Evolutionary conservation across 768 basidiomycete species (phyloP), one percentile per base, ranked within the genome.

Genomic region (Russula sp.): DNA sequence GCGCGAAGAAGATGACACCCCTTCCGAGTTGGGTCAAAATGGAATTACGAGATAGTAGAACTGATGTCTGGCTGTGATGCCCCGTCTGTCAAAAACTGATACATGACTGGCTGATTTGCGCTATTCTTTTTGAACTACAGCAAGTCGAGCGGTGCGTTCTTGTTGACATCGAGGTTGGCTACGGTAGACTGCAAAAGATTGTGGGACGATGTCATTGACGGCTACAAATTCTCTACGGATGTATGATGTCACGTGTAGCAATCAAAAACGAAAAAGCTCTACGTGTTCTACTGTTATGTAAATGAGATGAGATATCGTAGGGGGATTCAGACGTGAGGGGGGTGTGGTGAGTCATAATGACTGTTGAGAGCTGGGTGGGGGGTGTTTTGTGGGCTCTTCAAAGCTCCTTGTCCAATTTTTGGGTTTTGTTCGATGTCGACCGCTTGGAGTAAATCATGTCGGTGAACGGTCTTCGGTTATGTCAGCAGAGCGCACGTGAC

Each of bases 111-210:
- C 10, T 11, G 36, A 36, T 36, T n/a, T n/a, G n/a, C n/a, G n/a
- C 11, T 36, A 13, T 36, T 36, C 13, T 36, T 13, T 36, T 44
- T 14, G 42, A 9, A 22, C 32, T 3, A 63, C 70, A 88, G 90
- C 71, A 94, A 93, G 79, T 69, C 93, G 71, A 91, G 90, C 66
- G 90, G 91, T 0, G 84, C 88, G 5, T 92, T 93, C 73, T 75
- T 94, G 65, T 79, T 94, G 1, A 90, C 91, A 8, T 83, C 89
- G 24, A 81, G 89, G 58, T 76, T 98, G 26, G 92, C 91, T 10
- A 80, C 76, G 0, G 84, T 98, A 16, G 83, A 94, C 72, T 88
- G 92, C 59, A 81, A 79, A 72, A 76, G 71, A 26, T 73, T 98
- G 48, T 95, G 94, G 94, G 85, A 91, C 60, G 80, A 81, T 51